Base-by-base conservation (phyloP, 257 asterid genomes). In the Marsdenia floribunda region DNA sequence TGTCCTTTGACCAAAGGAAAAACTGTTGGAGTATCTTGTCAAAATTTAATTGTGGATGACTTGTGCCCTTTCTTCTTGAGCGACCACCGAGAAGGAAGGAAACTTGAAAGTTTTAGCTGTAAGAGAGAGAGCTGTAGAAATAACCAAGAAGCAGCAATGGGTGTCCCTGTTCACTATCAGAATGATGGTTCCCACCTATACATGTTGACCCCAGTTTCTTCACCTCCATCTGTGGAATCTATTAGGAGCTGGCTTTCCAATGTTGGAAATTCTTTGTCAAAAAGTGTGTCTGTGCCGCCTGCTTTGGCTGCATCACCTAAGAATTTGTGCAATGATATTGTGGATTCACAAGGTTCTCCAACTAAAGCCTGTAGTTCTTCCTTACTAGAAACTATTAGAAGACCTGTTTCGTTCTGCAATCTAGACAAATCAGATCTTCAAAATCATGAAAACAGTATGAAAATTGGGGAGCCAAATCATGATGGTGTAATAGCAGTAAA, bases 161-260 rank as follows among this genome's bases (percentile, higher is more conserved):
- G 97, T 49, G 86, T 89, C 77, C 97, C 99, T 38, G 72, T 87
- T 72, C 90, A 87, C 77, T 83, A 81, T 84, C 91, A 87, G 83
- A 89, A 87, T 84, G 96, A 94, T 82, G 98, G 97, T 63, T 90
- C 99, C 81, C 77, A 73, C 86, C 79, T 87, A 57, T 92, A 86
- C 84, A 86, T 94, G 90, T 86, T 94, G 86, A 87, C 97, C 55
- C 96, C 91, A 76, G 82, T 84, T 66, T 75, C 70, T 22, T 84
- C 92, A 78, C 96, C 99, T 71, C 98, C 99, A 77, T 84, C 75
- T 3, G 80, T 72, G 78, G 91, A 86, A 82, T 79, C 83, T 79
- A 88, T 94, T 79, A 81, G 79, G 53, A 83, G 73, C 77, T 92
- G 97, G 96, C 79, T 89, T 44, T 80, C 67, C 66, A 82, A 79